Evolutionary conservation across 2,329 filamentous ascomycete species (phyloP), one percentile per base, ranked within the genome.

Genomic region (Cladosporium sphaerospermum): DNA sequence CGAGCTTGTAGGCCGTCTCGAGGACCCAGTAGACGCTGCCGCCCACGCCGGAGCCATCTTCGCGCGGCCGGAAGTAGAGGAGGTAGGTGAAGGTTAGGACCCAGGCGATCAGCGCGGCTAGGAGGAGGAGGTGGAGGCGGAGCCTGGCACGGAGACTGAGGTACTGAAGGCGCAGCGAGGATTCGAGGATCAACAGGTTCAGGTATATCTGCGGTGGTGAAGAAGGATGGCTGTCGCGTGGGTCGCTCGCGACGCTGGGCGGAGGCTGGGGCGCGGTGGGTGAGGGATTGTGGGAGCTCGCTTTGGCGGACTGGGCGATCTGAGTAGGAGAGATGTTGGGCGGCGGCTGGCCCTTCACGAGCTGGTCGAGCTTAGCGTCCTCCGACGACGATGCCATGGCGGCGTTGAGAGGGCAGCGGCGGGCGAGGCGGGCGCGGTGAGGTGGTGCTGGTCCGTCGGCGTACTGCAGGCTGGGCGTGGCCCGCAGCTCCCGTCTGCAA

Each of bases 21-120:
- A 97, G 82, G 28, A 95, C 85, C 92, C 92, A 97, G 77, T 99
- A 99, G 50, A 96, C 89, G 11, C 86, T 92, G 32, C 93, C 92
- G 49, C 93, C 93, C 5, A 96, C 83, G 36, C 92, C 92, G 60
- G 81, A 84, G 59, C 92, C 92, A 75, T 97, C 92, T 70, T 96
- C 92, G 59, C 92, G 84, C n/a, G 91, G 91, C n/a, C 89, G 87
- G 60, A 97, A 80, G 76, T 95, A 97, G 45, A 97, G 80, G 9
- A 89, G 86, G 71, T 96, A 96, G 59, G 84, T 84, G 72, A 96
- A 97, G 64, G 86, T 86, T 57, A 81, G 73, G 44, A 89, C 84
- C 93, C 93, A 99, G 28, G 85, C 66, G 3, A 81, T 80, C 28
- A 99, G 80, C 9, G 95, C 77, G 14, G 86, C 78, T 18, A 97